Conservation (phyloP, 2,329 filamentous ascomycete genomes). For the Colletotrichum chrysophilum region DNA sequence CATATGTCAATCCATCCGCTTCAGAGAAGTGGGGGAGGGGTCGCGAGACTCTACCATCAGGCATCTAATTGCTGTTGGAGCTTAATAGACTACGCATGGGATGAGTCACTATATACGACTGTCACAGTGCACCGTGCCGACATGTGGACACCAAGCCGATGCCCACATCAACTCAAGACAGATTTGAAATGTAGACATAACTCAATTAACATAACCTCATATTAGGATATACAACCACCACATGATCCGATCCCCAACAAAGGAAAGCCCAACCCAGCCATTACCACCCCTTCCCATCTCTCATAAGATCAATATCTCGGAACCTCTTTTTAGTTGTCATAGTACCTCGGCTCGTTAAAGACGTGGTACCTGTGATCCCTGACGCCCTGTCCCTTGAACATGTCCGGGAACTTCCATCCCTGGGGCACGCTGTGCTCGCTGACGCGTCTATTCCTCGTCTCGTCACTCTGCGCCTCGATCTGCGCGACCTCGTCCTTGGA, state of each 20-base stretch:
- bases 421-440: conserved; percentile 76
- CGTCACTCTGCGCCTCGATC: conserved; percentile 44
- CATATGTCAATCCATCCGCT: too few species aligned
- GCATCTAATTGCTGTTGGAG: too few species aligned
- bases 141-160: too few species aligned
- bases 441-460: conserved; percentile 64
- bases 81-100: too few species aligned
- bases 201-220: neutral
- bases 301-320: neutral
- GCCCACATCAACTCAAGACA: neutral
- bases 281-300: neutral
- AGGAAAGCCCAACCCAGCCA: neutral
- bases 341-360: conserved; percentile 89
- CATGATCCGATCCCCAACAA: neutral
- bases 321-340: conserved; percentile 35
- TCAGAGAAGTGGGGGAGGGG: too few species aligned
- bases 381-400: conserved; percentile 87
- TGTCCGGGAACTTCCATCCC: conserved; percentile 80
- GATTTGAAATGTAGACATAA: neutral
- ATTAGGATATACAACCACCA: neutral
- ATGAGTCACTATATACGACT: too few species aligned
- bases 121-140: too few species aligned
- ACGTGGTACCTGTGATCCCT: conserved; percentile 93
- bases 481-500: conserved; percentile 60
- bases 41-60: too few species aligned